A percentile compares a stretch with the other conserved stretches of the same genome.
phyloP scores from a whole-genome alignment of 371 early-diverging fungal species.

The Mucor saturninus region DNA sequence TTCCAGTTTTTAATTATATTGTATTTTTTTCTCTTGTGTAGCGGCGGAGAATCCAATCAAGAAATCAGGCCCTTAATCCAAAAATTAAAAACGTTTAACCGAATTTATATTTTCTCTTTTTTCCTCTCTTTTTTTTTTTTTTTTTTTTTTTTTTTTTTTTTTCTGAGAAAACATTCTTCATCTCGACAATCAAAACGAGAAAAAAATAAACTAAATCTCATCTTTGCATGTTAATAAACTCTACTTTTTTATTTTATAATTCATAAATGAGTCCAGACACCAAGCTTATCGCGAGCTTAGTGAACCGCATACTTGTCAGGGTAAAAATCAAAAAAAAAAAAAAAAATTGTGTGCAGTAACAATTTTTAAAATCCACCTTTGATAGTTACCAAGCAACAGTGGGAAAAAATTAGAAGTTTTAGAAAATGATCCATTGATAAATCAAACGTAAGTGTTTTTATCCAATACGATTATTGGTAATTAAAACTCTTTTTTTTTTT shows the following conservation, averaged over 20 bases:
- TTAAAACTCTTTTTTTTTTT: neutral
- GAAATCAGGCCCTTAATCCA: neutral
- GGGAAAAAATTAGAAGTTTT: slow-evolving; percentile 58
- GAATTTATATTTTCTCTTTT: neutral
- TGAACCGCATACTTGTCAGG: slow-evolving; percentile 44
- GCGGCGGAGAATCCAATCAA: neutral
- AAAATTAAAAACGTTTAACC: slow-evolving; percentile 2
- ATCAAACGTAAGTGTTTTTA: slow-evolving; percentile 53
- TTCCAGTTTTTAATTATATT: neutral
- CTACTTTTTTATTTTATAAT: neutral
- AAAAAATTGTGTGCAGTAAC: neutral
- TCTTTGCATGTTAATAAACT: slow-evolving; percentile 7
- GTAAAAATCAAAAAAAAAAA: slow-evolving; percentile 21
- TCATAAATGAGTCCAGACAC: slow-evolving; percentile 45
- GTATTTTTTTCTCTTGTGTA: slow-evolving; percentile 2
- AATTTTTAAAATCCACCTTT: slow-evolving; percentile 2
- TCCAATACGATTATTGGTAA: neutral
- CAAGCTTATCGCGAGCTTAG: slow-evolving; percentile 49
- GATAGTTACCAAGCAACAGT: slow-evolving; percentile 62
- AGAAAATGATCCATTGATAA: slow-evolving; percentile 67
- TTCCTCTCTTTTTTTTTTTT: neutral
- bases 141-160: neutral
- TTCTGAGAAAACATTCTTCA: slow-evolving; percentile 4
- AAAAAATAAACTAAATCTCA: neutral
- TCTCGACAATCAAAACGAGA: neutral